Evolutionary conservation across 208 protist species (phyloP), one percentile per base, ranked within the genome.

Genomic region (Eutreptiella sp.): DNA sequence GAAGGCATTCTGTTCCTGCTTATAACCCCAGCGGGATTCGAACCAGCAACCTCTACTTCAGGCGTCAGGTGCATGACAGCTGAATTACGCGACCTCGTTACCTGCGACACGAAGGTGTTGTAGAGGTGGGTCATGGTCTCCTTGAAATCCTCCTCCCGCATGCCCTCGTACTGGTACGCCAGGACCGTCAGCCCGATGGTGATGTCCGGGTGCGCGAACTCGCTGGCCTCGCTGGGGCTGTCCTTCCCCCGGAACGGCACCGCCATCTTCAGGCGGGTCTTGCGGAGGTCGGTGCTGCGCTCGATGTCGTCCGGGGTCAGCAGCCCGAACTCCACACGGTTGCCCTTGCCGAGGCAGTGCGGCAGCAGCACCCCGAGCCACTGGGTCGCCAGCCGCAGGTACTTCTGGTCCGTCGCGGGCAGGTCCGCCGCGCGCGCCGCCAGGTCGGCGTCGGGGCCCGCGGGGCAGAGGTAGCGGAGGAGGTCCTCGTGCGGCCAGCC

Each of bases 251-350:
- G 24, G 47, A 61, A 61, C 41, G 53, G 53, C 24, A 61, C 23
- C 11, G 53, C 53, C 23, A 61, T 33, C 7, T n/a, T 11, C 36
- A n/a, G 19, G 11, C 53, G 36, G 47, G 14, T 27, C 36, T 7
- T 16, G 9, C 42, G 41, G 42, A 61, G 52, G 33, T 54, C 24
- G 36, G 39, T 16, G n/a, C 11, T 11, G n/a, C 9, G 14, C 11
- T 16, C 11, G 28, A 59, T 28, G 31, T 73, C 62, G 1, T 29
- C 28, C 9, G 11, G 24, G 4, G 47, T 32, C n/a, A 70, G 69
- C 45, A 67, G 32, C 2, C 69, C 69, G 39, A 67, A 74, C 19
- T 38, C 39, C 23, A 71, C 57, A 11, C 69, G 63, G 26, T 66
- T 33, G 38, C 69, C 43, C 43, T 74, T 74, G 9, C 48, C 34